Evolutionary conservation across 2,329 filamentous ascomycete species (phyloP).

Genomic region (Diaporthe ilicicola): DNA sequence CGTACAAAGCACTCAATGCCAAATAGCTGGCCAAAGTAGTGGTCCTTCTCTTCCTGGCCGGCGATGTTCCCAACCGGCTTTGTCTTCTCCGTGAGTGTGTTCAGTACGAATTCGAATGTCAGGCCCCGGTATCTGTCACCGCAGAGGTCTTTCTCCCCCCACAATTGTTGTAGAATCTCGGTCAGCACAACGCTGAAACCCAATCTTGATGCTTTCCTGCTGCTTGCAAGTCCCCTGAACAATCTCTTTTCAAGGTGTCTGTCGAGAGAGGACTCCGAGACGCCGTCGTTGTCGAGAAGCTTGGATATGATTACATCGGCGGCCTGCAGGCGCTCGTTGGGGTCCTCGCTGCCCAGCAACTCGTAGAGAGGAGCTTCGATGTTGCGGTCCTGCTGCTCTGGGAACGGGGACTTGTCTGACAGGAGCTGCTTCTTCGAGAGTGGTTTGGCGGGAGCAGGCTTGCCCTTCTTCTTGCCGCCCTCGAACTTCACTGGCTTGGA

Average conservation of each 20-base stretch:
- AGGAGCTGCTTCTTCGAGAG: constrained; percentile 45
- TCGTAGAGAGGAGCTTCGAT: constrained; percentile 69
- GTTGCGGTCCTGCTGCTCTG: constrained; percentile 64
- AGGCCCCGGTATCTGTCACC: constrained; percentile 59
- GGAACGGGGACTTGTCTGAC: constrained; percentile 55
- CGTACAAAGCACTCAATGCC: constrained; percentile 87
- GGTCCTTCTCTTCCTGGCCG: constrained; percentile 83
- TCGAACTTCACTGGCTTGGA: constrained; percentile 36
- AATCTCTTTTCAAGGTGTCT: constrained; percentile 73
- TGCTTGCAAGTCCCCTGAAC: constrained; percentile 88
- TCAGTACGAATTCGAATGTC: constrained; percentile 64
- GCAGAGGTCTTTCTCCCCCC: constrained; percentile 58
- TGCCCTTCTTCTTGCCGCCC: constrained; percentile 30
- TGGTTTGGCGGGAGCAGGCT: constrained; percentile 25
- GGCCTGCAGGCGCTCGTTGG: constrained; percentile 63
- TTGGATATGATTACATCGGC: constrained; percentile 66
- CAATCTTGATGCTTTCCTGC: constrained; percentile 85
- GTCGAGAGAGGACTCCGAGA: constrained; percentile 61
- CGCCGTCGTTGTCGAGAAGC: constrained; percentile 59
- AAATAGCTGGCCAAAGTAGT: constrained; percentile 85
- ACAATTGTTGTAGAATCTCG: constrained; percentile 78
- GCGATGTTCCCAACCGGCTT: constrained; percentile 61
- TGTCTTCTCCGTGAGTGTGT: constrained; percentile 64
- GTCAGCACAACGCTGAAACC: constrained; percentile 91
- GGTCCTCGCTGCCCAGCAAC: constrained; percentile 67